A percentile compares a stretch with the other conserved stretches of the same genome.
These are phyloP conservation scores for Microbotryomycetes sp. DNA, from an alignment of 1,284 basidiomycete genomes.

Conservation along the genomic window DNA sequence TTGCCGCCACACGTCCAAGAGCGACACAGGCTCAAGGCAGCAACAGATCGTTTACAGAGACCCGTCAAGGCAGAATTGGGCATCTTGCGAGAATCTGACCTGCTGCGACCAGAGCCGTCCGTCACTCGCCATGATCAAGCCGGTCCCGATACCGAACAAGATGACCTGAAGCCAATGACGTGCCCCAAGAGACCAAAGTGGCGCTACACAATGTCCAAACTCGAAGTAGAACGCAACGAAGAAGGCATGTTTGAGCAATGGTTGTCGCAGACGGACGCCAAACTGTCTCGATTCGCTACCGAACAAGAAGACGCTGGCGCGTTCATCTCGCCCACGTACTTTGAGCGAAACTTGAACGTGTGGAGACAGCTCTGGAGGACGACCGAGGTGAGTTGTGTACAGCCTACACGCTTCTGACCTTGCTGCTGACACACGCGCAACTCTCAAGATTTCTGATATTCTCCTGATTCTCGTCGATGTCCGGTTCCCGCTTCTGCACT, in stretches of 20 bases:
- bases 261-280: constrained; percentile 24
- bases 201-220: constrained; percentile 37
- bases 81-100: constrained; percentile 12
- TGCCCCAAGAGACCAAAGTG: constrained; percentile 74
- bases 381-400: constrained; percentile 43
- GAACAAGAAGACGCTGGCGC: neutral
- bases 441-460: constrained; percentile 6
- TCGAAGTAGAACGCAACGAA: constrained; percentile 34
- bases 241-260: constrained; percentile 33
- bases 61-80: constrained; percentile 9
- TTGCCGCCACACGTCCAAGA: constrained; percentile 12
- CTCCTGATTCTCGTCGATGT: constrained; percentile 47
- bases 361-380: constrained; percentile 71
- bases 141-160: neutral
- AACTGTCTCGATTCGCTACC: neutral
- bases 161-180: constrained; percentile 36
- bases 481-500: constrained; percentile 63
- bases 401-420: no score
- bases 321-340: constrained; percentile 58
- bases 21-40: neutral
- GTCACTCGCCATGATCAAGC: neutral
- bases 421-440: no score
- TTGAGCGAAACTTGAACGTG: constrained; percentile 81
- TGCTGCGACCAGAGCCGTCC: constrained; percentile 10
- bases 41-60: constrained; percentile 13